Percentiles rank a stretch among this genome's conserved stretches.
phyloP scores from a whole-genome alignment of 164 flowering plant genomes.

The Stephania cephalantha region DNA sequence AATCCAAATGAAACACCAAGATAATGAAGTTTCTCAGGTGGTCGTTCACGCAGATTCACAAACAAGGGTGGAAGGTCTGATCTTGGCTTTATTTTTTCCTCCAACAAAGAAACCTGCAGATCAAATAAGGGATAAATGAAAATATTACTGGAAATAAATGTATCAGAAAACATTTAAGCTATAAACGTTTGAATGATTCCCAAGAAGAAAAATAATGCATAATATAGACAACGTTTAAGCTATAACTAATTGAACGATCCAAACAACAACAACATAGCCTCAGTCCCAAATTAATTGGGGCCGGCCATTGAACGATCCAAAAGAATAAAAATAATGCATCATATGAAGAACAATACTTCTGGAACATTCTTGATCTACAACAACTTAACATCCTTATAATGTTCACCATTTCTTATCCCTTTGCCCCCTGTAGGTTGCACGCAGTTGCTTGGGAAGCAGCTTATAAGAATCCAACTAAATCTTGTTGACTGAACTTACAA shows the following conservation, averaged over 20 bases:
- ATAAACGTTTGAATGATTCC: neutral
- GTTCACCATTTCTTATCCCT: neutral
- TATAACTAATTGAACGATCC: neutral
- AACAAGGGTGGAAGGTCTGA: constrained; percentile 77
- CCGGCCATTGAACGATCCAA: neutral
- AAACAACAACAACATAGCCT: too few species aligned
- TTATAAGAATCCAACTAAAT: neutral
- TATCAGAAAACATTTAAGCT: constrained; percentile 3
- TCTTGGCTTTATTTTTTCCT: constrained; percentile 79
- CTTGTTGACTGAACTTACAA: constrained; percentile 30
- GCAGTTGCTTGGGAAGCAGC: neutral
- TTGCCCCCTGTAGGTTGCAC: neutral
- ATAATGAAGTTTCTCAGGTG: constrained; percentile 86
- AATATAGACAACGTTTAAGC: neutral
- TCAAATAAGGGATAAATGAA: constrained; percentile 3
- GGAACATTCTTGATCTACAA: neutral
- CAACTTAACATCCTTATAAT: neutral
- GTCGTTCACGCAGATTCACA: constrained; percentile 75
- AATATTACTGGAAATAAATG: constrained; percentile 1
- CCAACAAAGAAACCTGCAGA: constrained; percentile 70
- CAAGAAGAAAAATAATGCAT: neutral
- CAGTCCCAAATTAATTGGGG: too few species aligned
- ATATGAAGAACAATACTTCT: neutral
- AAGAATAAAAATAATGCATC: neutral
- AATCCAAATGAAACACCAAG: constrained; percentile 97